A percentile compares a stretch with the other conserved stretches of the same genome.
These are phyloP conservation scores for Rhodocollybia butyracea DNA, from an alignment of 768 basidiomycete species.

Conservation along the genomic window DNA sequence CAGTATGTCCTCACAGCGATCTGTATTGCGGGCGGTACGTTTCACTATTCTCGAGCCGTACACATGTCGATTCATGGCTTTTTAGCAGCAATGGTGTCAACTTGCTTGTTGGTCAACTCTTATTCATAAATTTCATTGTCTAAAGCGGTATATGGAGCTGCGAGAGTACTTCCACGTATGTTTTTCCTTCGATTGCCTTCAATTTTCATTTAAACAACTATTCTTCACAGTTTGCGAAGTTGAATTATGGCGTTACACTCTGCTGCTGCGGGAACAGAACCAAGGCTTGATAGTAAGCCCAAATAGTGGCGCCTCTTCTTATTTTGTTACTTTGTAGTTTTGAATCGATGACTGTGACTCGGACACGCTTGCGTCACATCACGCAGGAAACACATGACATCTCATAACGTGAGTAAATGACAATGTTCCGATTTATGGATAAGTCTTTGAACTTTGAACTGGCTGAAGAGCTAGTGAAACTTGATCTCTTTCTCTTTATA, in stretches of 20 bases:
- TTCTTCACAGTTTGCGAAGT: conserved; percentile 5
- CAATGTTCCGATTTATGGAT: too few relatives aligned
- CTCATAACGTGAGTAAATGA: too few relatives aligned
- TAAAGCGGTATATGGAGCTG: conserved; percentile 34
- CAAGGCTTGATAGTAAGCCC: not conserved
- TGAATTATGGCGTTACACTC: conserved; percentile 6
- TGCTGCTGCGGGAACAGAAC: not conserved
- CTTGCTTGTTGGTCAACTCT: conserved; percentile 34
- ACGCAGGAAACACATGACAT: too few relatives aligned
- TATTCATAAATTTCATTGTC: conserved; percentile 39
- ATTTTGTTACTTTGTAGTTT: too few relatives aligned
- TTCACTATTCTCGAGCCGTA: not conserved
- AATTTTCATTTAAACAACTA: not conserved
- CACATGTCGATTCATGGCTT: not conserved
- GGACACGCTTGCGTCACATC: too few relatives aligned
- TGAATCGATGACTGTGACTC: too few relatives aligned
- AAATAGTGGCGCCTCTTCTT: not conserved
- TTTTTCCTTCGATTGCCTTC: not conserved
- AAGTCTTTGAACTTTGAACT: too few relatives aligned
- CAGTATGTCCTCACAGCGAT: conserved; percentile 37
- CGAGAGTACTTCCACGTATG: conserved; percentile 42
- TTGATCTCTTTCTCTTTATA: too few relatives aligned
- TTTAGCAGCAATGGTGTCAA: conserved; percentile 32
- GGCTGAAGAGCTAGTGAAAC: too few relatives aligned
- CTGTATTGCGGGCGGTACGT: conserved; percentile 37